phyloP scores from a whole-genome alignment of 768 basidiomycete species.

The Tricholoma bakamatsutake region DNA sequence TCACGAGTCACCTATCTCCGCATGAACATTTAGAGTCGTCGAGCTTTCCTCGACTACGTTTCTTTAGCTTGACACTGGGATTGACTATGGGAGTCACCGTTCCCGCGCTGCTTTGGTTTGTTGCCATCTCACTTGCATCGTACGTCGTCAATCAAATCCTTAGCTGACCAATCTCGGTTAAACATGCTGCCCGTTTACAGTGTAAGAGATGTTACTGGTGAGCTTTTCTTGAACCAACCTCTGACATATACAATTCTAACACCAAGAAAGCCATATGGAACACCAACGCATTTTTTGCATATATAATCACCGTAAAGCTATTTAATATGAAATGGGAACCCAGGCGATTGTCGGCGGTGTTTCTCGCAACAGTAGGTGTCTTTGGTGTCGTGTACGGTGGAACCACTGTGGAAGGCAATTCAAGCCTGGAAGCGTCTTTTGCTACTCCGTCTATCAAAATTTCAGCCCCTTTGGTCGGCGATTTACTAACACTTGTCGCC shows the following conservation, averaged over 20 bases:
- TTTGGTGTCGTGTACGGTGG: constrained; percentile 81
- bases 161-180: constrained; percentile 1
- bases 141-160: constrained; percentile 33
- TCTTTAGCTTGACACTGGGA: constrained; percentile 30
- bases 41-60: constrained; percentile 31
- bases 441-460: constrained; percentile 21
- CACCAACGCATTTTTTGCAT: constrained; percentile 87
- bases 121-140: constrained; percentile 64
- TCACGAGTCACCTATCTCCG: constrained; percentile 41
- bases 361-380: constrained; percentile 77
- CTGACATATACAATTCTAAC: constrained; percentile 13
- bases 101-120: constrained; percentile 73
- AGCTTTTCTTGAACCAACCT: constrained; percentile 8
- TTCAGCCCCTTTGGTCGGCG: constrained; percentile 61
- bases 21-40: constrained; percentile 21
- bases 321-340: constrained; percentile 59
- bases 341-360: constrained; percentile 62
- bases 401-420: constrained; percentile 22
- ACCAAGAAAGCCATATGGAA: constrained; percentile 63
- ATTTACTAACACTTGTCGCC: constrained; percentile 65
- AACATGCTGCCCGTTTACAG: constrained; percentile 28
- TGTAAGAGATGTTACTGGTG: constrained; percentile 74
- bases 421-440: constrained; percentile 8
- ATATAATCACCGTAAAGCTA: constrained; percentile 74
- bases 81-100: constrained; percentile 55